Percentiles rank a stretch among this genome's conserved stretches.
Conservation (phyloP, 2,329 filamentous ascomycete genomes). For the Drechmeria coniospora region DNA sequence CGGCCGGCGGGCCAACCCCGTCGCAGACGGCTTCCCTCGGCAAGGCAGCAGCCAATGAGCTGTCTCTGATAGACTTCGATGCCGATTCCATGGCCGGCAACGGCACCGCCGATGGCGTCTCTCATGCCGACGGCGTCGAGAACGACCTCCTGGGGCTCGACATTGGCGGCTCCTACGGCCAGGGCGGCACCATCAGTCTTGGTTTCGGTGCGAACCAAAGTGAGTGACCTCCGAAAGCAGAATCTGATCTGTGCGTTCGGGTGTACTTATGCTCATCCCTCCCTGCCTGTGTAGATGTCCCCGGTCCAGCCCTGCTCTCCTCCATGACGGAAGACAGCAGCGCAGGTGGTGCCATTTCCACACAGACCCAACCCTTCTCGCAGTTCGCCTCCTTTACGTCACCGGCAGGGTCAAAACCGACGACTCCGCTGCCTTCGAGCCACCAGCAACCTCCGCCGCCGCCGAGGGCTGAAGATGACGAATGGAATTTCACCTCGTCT, state of each 20-base stretch:
- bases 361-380: constrained; percentile 33
- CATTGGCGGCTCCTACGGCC: constrained; percentile 57
- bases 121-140: constrained; percentile 54
- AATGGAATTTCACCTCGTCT: constrained; percentile 87
- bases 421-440: constrained; percentile 34
- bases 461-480: constrained; percentile 53
- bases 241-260: no score
- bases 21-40: constrained; percentile 42
- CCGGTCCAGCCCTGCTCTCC: constrained; percentile 48
- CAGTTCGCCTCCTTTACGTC: constrained; percentile 40
- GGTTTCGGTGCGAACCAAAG: constrained; percentile 59
- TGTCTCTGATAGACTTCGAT: constrained; percentile 89
- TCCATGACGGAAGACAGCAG: constrained; percentile 46
- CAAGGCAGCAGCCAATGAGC: constrained; percentile 45
- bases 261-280: neutral
- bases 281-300: constrained; percentile 33
- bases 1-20: constrained; percentile 50
- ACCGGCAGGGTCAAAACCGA: constrained; percentile 33
- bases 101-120: constrained; percentile 19
- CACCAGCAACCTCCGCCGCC: constrained; percentile 26
- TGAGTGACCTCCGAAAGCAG: constrained; percentile 25
- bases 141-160: constrained; percentile 85
- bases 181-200: constrained; percentile 69
- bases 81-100: constrained; percentile 41
- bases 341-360: constrained; percentile 28